These are phyloP conservation scores for Elongisporangium anandrum DNA, from an alignment of 352 stramenopile genomes.

Conservation along the genomic window DNA sequence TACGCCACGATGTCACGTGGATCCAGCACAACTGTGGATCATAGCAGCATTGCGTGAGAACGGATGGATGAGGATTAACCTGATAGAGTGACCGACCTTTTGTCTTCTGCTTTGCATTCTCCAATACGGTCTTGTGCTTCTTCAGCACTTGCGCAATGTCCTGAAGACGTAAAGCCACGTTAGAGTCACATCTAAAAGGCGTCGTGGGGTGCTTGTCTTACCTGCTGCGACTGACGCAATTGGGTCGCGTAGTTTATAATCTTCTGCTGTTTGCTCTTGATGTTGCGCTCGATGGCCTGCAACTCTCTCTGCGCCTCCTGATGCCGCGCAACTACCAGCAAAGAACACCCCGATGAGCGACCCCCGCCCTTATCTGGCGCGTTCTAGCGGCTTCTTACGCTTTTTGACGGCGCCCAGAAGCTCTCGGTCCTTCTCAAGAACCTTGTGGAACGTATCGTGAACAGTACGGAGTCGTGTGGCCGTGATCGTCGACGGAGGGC, in stretches of 20 bases:
- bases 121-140: slow-evolving; percentile 58
- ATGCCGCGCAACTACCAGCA: slow-evolving; percentile 47
- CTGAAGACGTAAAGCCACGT: slow-evolving; percentile 3
- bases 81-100: slow-evolving; percentile 27
- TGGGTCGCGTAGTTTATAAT: slow-evolving; percentile 66
- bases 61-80: not conserved
- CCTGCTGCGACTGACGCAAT: slow-evolving; percentile 59
- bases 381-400: slow-evolving; percentile 25
- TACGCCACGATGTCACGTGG: slow-evolving; percentile 72
- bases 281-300: slow-evolving; percentile 45
- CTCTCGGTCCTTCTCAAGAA: slow-evolving; percentile 74
- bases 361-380: not conserved
- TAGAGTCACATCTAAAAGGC: too few relatives aligned
- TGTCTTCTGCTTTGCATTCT: slow-evolving; percentile 47
- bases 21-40: slow-evolving; percentile 50
- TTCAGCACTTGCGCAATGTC: slow-evolving; percentile 61
- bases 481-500: slow-evolving; percentile 71
- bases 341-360: not conserved
- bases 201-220: slow-evolving; percentile 4
- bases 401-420: slow-evolving; percentile 71
- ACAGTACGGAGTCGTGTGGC: slow-evolving; percentile 65
- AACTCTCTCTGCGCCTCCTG: slow-evolving; percentile 73
- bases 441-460: slow-evolving; percentile 71
- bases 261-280: slow-evolving; percentile 63
- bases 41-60: not conserved